These are phyloP conservation scores for Pulveroboletus sp. DNA, from an alignment of 768 basidiomycete genomes.

Conservation along the genomic window DNA sequence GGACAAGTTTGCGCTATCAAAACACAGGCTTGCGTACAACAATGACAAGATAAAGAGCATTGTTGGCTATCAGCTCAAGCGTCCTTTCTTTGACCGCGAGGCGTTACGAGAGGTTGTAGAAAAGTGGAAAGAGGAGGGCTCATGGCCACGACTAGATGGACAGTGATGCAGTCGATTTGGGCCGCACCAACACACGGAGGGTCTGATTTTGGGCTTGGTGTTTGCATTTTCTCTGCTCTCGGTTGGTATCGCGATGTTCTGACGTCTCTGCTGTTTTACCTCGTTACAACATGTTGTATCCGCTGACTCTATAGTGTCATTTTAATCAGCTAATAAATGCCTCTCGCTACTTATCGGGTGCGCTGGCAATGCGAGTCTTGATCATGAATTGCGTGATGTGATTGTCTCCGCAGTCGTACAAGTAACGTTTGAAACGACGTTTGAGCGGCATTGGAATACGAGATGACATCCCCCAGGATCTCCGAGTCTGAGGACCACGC, in stretches of 20 bases:
- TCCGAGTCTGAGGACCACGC: not conserved
- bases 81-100: conserved; percentile 61
- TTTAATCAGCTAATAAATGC: conserved; percentile 22
- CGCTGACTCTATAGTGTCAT: conserved; percentile 24
- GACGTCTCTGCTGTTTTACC: not conserved
- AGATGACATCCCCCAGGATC: too few relatives aligned
- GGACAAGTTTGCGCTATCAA: conserved; percentile 69
- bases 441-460: too few relatives aligned
- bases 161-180: conserved; percentile 1
- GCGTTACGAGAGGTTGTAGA: conserved; percentile 68
- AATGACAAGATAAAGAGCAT: conserved; percentile 73
- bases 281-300: conserved; percentile 24
- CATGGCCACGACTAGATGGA: conserved; percentile 29
- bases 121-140: conserved; percentile 75
- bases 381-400: too few relatives aligned
- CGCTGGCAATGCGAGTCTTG: too few relatives aligned
- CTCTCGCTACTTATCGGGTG: not conserved
- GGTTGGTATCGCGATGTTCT: conserved; percentile 16
- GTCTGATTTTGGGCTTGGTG: conserved; percentile 18
- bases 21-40: conserved; percentile 65
- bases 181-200: conserved; percentile 9
- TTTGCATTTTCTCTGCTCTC: conserved; percentile 11
- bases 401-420: too few relatives aligned
- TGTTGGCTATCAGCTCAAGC: conserved; percentile 64
- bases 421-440: too few relatives aligned